Base-by-base conservation (phyloP, 371 early-diverging fungal species). In the Rhizopus stolonifer region DNA sequence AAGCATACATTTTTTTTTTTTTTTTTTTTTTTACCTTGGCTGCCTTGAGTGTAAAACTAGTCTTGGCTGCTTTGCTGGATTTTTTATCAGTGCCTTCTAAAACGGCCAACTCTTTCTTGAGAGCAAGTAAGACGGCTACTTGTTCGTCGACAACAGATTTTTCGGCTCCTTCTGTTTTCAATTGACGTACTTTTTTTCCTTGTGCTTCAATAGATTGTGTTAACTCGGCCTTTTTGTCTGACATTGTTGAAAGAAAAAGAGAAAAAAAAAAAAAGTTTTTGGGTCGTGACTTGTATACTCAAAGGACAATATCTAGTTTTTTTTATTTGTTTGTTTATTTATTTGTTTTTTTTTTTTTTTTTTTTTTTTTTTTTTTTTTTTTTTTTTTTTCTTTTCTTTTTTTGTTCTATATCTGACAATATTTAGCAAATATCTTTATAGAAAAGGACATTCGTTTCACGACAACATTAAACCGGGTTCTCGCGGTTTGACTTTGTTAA, bases 1-100 rank as follows among this genome's bases (percentile, higher is more conserved):
- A n/a, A n/a, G n/a, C n/a, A n/a, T n/a, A n/a, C n/a, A n/a, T n/a
- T n/a, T n/a, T n/a, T n/a, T n/a, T n/a, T n/a, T n/a, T n/a, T n/a
- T n/a, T n/a, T n/a, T n/a, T n/a, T n/a, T n/a, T n/a, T n/a, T 2
- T 15, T 77, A 83, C 88, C 85, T 90, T 90, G 60, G 91, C 81
- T 2, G 81, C 84, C 65, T 90, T 90, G 21, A 90, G 71, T 9
- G 79, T 74, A 24, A 87, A 76, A 17, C 68, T 60, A 17, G 61
- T 67, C 54, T 77, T 67, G 56, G 33, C n/a, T 29, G 55, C 42
- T 57, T 60, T 69, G 34, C 45, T 54, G 17, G 56, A 61, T 44
- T 68, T 76, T 11, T 46, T 48, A 24, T 52, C 54, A 38, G 42
- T 61, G 17, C 67, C 73, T 25, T 72, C 71, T 25, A 85, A 44